Percentiles rank a stretch among this genome's conserved stretches.
phyloP scores from a whole-genome alignment of 148 eudicot genomes.

The Heliamphora exappendiculata region DNA sequence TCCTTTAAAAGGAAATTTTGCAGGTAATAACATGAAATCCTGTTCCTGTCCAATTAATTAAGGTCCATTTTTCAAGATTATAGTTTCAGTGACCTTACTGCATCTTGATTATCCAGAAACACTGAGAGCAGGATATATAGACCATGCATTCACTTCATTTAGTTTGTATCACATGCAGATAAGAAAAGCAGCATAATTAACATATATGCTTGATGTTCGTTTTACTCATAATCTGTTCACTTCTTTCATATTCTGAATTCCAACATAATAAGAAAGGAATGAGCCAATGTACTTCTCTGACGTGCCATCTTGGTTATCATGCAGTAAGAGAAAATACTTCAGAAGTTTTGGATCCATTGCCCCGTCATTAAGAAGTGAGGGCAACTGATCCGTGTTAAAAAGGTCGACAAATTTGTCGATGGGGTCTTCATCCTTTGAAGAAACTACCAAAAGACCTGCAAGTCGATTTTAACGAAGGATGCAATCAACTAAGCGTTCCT shows the following conservation, averaged over 20 bases:
- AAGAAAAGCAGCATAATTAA: background rate
- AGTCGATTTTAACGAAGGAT: constrained; percentile 11
- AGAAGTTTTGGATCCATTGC: constrained; percentile 95
- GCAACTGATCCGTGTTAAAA: constrained; percentile 70
- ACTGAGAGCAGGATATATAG: background rate
- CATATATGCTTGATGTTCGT: background rate
- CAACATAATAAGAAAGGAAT: constrained; percentile 1
- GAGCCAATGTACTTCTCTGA: constrained; percentile 46
- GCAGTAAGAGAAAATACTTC: constrained; percentile 72
- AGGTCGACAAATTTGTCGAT: constrained; percentile 77
- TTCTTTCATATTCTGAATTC: constrained; percentile 5
- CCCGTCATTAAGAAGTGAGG: constrained; percentile 75
- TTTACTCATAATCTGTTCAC: no score
- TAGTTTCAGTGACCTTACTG: no score
- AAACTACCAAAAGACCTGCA: constrained; percentile 93
- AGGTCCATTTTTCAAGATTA: no score
- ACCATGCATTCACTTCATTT: background rate
- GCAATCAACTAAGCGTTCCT: background rate
- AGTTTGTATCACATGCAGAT: background rate
- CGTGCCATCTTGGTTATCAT: constrained; percentile 75
- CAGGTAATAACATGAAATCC: no score
- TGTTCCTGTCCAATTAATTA: no score
- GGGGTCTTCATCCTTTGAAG: constrained; percentile 80
- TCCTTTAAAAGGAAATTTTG: no score
- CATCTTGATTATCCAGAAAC: no score